These are phyloP conservation scores for Hypoxylon intermedium DNA, from an alignment of 495 filamentous ascomycete genomes.

Conservation along the genomic window DNA sequence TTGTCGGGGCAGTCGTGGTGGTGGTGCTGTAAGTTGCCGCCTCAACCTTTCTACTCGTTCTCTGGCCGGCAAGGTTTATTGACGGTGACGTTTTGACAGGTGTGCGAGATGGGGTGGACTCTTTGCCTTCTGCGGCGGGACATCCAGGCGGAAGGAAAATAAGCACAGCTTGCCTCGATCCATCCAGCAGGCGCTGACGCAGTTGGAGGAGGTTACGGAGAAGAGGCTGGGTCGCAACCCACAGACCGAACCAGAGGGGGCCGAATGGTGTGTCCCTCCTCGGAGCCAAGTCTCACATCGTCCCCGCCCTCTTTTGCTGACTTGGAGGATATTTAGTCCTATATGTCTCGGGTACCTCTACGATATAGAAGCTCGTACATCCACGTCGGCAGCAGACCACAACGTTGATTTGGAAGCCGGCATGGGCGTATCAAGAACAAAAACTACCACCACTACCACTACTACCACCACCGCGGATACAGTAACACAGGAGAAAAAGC, in stretches of 20 bases:
- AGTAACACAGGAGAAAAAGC: neutral
- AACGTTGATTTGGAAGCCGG: conserved; percentile 24
- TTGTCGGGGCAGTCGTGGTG: conserved; percentile 7
- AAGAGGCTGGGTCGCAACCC: conserved; percentile 12
- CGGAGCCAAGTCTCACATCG: neutral
- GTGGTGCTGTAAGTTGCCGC: conserved; percentile 14
- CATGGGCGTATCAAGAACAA: conserved; percentile 1
- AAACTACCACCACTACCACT: neutral
- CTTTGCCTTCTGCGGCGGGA: neutral
- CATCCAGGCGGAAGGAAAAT: neutral
- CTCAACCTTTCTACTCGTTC: neutral
- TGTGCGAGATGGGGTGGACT: conserved; percentile 12
- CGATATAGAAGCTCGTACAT: conserved; percentile 1
- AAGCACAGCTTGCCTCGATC: conserved; percentile 14
- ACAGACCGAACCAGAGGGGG: conserved; percentile 18
- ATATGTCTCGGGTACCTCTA: conserved; percentile 32
- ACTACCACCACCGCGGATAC: neutral
- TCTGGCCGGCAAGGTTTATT: neutral
- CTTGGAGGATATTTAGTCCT: conserved; percentile 13
- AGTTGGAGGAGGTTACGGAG: conserved; percentile 26
- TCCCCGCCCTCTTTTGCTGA: neutral
- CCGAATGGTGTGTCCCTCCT: conserved; percentile 20
- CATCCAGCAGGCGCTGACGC: conserved; percentile 24
- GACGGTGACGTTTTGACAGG: conserved; percentile 4
- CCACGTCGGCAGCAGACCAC: neutral